These are phyloP conservation scores for Penicillium coprophilum DNA, from an alignment of 495 filamentous ascomycete species.

Conservation along the genomic window DNA sequence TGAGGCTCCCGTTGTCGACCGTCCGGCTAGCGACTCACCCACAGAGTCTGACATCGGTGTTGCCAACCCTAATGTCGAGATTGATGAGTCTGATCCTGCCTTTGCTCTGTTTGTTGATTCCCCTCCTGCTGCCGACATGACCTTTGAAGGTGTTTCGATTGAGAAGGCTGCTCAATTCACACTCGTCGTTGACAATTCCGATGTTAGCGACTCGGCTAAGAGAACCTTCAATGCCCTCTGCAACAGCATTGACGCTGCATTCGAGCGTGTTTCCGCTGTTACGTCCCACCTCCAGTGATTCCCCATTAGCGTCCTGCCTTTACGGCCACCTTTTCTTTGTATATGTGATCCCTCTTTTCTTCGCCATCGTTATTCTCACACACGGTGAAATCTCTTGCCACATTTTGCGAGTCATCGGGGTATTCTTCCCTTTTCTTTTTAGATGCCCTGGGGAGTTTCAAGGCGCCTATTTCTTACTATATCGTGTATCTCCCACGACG, in stretches of 20 bases:
- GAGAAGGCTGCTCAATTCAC: slow-evolving; percentile 62
- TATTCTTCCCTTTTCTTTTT: neutral
- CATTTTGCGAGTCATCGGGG: slow-evolving; percentile 18
- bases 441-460: slow-evolving; percentile 24
- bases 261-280: slow-evolving; percentile 45
- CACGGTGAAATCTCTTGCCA: slow-evolving; percentile 11
- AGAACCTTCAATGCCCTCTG: slow-evolving; percentile 47
- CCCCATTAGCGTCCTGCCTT: slow-evolving; percentile 33
- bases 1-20: slow-evolving; percentile 51
- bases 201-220: slow-evolving; percentile 31
- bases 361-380: slow-evolving; percentile 30
- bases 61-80: slow-evolving; percentile 48
- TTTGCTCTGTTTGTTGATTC: slow-evolving; percentile 59
- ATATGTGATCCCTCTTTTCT: slow-evolving; percentile 25
- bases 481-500: slow-evolving; percentile 23
- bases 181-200: slow-evolving; percentile 55
- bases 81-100: slow-evolving; percentile 60
- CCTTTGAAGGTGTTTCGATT: slow-evolving; percentile 54
- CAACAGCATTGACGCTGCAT: slow-evolving; percentile 51
- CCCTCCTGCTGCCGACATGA: slow-evolving; percentile 31
- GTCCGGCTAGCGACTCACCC: slow-evolving; percentile 32
- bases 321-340: slow-evolving; percentile 24
- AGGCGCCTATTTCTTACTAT: slow-evolving; percentile 23
- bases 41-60: slow-evolving; percentile 32
- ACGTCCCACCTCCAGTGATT: slow-evolving; percentile 50